Conservation (phyloP, 148 eudicot genomes). For the Amaranthus palmeri region DNA sequence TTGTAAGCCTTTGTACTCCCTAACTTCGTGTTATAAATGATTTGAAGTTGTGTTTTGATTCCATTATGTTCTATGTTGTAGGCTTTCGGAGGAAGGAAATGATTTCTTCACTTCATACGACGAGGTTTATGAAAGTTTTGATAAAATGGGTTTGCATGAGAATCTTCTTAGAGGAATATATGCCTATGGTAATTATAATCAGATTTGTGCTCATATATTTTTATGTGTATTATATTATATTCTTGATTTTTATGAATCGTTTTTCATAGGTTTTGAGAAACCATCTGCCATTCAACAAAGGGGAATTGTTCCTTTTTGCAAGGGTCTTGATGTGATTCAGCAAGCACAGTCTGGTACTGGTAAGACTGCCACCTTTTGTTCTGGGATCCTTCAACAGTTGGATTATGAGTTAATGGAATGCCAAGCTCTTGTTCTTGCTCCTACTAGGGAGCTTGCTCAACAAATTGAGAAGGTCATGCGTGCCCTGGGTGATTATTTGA, state of each 20-base stretch:
- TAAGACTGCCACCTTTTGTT: constrained; percentile 36
- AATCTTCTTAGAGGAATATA: constrained; percentile 39
- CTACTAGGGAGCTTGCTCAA: constrained; percentile 41
- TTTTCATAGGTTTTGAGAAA: constrained; percentile 31
- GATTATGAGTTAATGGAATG: constrained; percentile 33
- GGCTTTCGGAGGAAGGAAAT: constrained; percentile 28
- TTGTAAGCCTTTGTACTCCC: constrained; percentile 34
- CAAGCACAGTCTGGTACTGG: constrained; percentile 41
- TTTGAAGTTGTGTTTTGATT: too few relatives aligned
- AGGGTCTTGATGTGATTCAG: constrained; percentile 34
- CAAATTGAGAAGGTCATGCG: constrained; percentile 43
- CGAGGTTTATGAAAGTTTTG: constrained; percentile 33
- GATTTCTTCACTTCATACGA: constrained; percentile 35
- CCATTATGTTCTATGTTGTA: constrained; percentile 1
- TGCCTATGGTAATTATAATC: constrained; percentile 28
- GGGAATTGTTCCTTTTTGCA: constrained; percentile 33
- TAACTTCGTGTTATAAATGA: background rate
- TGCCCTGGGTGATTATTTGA: constrained; percentile 54
- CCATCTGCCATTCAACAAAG: constrained; percentile 39
- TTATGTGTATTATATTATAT: background rate
- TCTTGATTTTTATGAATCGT: background rate
- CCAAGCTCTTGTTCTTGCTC: constrained; percentile 39
- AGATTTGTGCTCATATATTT: background rate
- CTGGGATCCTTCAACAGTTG: constrained; percentile 33
- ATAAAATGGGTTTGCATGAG: constrained; percentile 31